Evolutionary conservation across 1,139 yeast species (phyloP), one percentile per base, ranked within the genome.

Genomic region (Saccharomyces pastorianus): DNA sequence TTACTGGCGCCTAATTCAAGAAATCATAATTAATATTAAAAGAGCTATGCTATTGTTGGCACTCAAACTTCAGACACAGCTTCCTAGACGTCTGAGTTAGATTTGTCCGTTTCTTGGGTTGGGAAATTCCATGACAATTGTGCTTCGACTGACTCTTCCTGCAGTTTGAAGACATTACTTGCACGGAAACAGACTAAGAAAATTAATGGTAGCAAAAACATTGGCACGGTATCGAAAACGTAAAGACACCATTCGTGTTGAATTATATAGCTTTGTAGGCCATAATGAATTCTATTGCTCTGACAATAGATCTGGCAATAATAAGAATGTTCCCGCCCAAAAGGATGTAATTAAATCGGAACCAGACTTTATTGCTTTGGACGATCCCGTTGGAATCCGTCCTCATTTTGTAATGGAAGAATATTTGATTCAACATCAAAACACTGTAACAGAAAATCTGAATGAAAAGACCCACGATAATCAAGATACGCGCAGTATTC

Each of bases 221-320:
- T 69, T 48, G 66, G 64, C 5, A 59, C 29, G 4, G 69, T 71
- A 55, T 76, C 80, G 52, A 76, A 70, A 2, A 73, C 66, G 59
- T 69, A 74, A 52, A 74, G 60, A 57, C 64, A 74, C 50, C 64
- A 67, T 56, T 76, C 80, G 57, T 74, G 74, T 1, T 65, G 55
- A 29, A 66, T 65, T 41, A 75, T 62, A 49, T 55, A 64, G 0
- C 80, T 80, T 44, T 60, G 57, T 51, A 55, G 64, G 0, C 80
- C 58, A 73, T 67, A 13, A 68, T 56, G 53, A 69, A 75, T 57
- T 77, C 81, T 17, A 73, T 62, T 1, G 71, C 63, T 57, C 80
- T 67, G 51, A 71, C 73, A 26, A 76, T 63, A 8, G 77, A 74
- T 62, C 80, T 69, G n/a, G 73, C 55, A 51, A 76, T 58, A 52